phyloP scores from a whole-genome alignment of 805 yeast genomes.

The Candida sonorensis region DNA sequence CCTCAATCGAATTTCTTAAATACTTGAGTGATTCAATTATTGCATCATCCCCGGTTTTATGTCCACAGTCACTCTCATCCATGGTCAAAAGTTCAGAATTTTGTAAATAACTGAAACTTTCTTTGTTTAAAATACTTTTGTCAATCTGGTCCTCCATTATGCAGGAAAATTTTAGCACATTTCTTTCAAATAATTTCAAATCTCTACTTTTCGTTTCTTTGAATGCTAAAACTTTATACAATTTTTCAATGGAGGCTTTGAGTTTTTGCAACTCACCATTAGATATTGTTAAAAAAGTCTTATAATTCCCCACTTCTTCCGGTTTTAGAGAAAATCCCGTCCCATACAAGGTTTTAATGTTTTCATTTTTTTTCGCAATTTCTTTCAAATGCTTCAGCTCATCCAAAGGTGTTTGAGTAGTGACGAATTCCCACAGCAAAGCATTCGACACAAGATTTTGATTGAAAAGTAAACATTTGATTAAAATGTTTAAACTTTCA shows the following conservation, averaged over 20 bases:
- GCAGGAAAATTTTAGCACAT: no score
- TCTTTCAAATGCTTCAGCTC: conserved; percentile 14
- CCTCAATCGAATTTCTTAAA: conserved; percentile 13
- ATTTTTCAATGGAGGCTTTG: conserved; percentile 22
- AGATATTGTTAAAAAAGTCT: conserved; percentile 42
- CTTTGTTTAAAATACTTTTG: no score
- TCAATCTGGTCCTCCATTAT: no score
- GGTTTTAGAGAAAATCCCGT: no score
- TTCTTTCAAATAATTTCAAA: no score
- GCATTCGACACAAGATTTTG: conserved; percentile 30
- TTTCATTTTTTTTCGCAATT: conserved; percentile 1
- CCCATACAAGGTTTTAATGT: no score
- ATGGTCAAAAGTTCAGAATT: no score
- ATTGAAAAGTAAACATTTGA: conserved; percentile 36
- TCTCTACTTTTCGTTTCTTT: conserved; percentile 30
- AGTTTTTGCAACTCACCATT: conserved; percentile 33
- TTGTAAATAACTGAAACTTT: no score
- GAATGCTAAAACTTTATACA: conserved; percentile 23
- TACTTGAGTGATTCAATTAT: conserved; percentile 11
- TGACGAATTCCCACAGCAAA: conserved; percentile 37
- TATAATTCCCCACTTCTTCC: conserved; percentile 37
- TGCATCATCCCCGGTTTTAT: no score
- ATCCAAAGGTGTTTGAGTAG: conserved; percentile 21
- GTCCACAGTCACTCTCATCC: no score
- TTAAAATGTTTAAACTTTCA: conserved; percentile 40